Evolutionary conservation across 2,329 filamentous ascomycete species (phyloP).

Genomic region (Xylaria sp.): DNA sequence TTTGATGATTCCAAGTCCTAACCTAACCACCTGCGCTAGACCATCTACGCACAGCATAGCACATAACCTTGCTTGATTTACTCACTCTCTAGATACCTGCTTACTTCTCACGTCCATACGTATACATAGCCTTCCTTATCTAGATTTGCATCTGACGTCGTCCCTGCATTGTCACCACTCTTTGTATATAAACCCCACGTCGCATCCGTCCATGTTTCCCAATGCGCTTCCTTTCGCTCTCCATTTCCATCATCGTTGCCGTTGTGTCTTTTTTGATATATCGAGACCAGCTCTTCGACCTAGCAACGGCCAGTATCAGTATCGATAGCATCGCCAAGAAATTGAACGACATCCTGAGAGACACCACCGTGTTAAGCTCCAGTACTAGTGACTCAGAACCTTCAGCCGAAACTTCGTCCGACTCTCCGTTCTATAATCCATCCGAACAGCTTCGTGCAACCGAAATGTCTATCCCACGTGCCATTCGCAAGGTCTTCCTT

Average conservation of each 20-base stretch:
- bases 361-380: conserved; percentile 26
- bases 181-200: conserved; percentile 36
- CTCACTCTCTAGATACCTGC: background rate
- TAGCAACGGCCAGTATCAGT: conserved; percentile 43
- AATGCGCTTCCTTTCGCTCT: conserved; percentile 55
- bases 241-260: conserved; percentile 54
- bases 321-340: conserved; percentile 41
- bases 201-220: conserved; percentile 32
- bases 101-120: background rate
- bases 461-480: conserved; percentile 75
- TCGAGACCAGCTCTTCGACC: conserved; percentile 48
- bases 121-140: conserved; percentile 9
- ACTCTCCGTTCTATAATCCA: conserved; percentile 46
- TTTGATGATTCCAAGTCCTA: background rate
- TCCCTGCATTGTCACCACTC: conserved; percentile 7
- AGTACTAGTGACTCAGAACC: conserved; percentile 34
- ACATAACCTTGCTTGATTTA: background rate
- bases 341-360: conserved; percentile 35
- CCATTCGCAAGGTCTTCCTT: conserved; percentile 84
- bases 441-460: conserved; percentile 51
- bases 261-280: conserved; percentile 53
- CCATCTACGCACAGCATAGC: background rate
- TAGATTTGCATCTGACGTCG: conserved; percentile 20
- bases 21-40: background rate
- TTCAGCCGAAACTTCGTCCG: conserved; percentile 34